Percentiles rank a stretch among this genome's conserved stretches.
phyloP scores from a whole-genome alignment of 441 rosid species.

The Gossypium aridum region DNA sequence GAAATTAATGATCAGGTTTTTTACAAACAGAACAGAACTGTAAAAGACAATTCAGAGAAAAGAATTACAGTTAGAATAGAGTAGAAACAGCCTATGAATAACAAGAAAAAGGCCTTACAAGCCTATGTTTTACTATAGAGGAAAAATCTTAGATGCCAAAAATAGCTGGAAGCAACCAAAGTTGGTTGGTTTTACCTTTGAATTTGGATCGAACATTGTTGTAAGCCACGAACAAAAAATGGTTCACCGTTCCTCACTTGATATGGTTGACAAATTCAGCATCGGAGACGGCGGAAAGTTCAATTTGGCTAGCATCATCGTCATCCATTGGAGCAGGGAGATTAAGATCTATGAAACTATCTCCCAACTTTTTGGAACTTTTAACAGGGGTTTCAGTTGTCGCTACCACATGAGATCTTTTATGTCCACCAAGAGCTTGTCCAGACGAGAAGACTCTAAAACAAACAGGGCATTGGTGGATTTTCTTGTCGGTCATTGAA shows the following conservation, averaged over 20 bases:
- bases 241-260: conserved; percentile 22
- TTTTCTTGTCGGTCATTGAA: conserved; percentile 32
- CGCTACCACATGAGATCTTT: conserved; percentile 69
- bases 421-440: conserved; percentile 97
- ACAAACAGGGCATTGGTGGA: conserved; percentile 81
- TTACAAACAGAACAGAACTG: conserved; percentile 18
- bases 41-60: conserved; percentile 21
- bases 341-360: conserved; percentile 75
- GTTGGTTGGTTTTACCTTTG: conserved; percentile 8
- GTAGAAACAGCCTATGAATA: conserved; percentile 21
- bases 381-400: conserved; percentile 16
- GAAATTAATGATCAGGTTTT: conserved; percentile 12
- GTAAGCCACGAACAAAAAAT: conserved; percentile 18
- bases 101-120: neutral
- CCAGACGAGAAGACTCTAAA: conserved; percentile 77
- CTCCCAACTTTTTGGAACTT: conserved; percentile 28
- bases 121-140: neutral
- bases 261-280: conserved; percentile 55
- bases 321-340: conserved; percentile 83
- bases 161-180: conserved; percentile 21
- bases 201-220: conserved; percentile 26
- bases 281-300: conserved; percentile 75
- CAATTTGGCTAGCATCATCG: conserved; percentile 57
- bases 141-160: conserved; percentile 27
- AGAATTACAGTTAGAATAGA: conserved; percentile 38